Evolutionary conservation across 768 basidiomycete species (phyloP).

Genomic region (Suillus americanus): DNA sequence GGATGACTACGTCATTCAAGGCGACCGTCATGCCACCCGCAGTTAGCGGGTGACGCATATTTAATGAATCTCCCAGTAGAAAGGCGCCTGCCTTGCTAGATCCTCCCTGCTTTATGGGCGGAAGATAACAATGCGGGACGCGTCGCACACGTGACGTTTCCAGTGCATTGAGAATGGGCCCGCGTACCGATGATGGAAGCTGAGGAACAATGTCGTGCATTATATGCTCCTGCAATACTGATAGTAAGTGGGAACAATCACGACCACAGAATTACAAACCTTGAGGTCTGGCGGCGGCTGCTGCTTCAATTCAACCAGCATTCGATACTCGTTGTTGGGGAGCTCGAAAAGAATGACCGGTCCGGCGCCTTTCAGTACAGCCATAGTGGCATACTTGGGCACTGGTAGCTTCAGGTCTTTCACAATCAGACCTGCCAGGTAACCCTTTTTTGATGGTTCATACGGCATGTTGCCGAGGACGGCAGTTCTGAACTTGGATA

Average conservation of each 20-base stretch:
- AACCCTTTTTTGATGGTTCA: conserved; percentile 57
- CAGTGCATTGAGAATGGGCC: conserved; percentile 59
- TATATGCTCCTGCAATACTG: conserved; percentile 52
- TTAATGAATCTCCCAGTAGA: conserved; percentile 89
- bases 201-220: conserved; percentile 66
- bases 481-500: conserved; percentile 76
- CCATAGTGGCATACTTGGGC: conserved; percentile 72
- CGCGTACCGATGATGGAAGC: conserved; percentile 66
- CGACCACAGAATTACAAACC: conserved; percentile 34
- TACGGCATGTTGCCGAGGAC: conserved; percentile 47
- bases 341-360: conserved; percentile 91
- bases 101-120: conserved; percentile 62
- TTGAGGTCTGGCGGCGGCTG: conserved; percentile 73
- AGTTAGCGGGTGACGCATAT: conserved; percentile 94
- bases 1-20: conserved; percentile 72
- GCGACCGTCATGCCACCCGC: conserved; percentile 97
- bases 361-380: conserved; percentile 68
- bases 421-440: conserved; percentile 81
- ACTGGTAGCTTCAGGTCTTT: conserved; percentile 70
- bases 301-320: conserved; percentile 81
- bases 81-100: conserved; percentile 60
- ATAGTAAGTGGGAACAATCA: conserved; percentile 4
- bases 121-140: conserved; percentile 91
- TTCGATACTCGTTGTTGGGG: conserved; percentile 75
- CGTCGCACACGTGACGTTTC: conserved; percentile 73